Evolutionary conservation across 306 rosid species (phyloP).

Genomic region (Castanea crenata): DNA sequence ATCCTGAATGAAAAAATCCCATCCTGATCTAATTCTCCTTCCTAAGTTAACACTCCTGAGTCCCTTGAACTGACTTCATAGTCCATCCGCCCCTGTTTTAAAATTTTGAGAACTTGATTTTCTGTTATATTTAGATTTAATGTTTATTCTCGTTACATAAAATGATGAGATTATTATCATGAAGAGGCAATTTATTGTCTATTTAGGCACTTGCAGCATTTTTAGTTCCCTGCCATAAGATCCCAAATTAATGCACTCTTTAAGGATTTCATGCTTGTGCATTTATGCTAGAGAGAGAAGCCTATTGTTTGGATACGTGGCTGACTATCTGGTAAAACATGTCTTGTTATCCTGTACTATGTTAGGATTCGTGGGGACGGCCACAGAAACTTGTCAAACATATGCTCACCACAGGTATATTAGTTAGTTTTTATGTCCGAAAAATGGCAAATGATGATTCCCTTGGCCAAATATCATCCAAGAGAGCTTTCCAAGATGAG

Average conservation of each 20-base stretch:
- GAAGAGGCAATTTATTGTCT: neutral
- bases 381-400: slow-evolving; percentile 41
- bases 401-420: slow-evolving; percentile 25
- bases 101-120: neutral
- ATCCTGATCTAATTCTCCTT: no score
- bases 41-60: no score
- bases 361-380: slow-evolving; percentile 46
- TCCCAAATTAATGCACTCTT: neutral
- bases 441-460: slow-evolving; percentile 27
- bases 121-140: neutral
- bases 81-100: neutral
- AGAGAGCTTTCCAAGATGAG: slow-evolving; percentile 33
- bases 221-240: neutral
- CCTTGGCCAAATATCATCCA: slow-evolving; percentile 17
- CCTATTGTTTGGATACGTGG: neutral
- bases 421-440: slow-evolving; percentile 34
- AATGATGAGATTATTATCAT: neutral
- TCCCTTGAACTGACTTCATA: no score
- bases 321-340: neutral
- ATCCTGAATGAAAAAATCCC: no score
- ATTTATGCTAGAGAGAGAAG: neutral
- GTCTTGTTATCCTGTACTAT: neutral
- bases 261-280: neutral
- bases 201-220: neutral
- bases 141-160: neutral